phyloP scores from a whole-genome alignment of 805 yeast genomes.

The Kluyveromyces siamensis region DNA sequence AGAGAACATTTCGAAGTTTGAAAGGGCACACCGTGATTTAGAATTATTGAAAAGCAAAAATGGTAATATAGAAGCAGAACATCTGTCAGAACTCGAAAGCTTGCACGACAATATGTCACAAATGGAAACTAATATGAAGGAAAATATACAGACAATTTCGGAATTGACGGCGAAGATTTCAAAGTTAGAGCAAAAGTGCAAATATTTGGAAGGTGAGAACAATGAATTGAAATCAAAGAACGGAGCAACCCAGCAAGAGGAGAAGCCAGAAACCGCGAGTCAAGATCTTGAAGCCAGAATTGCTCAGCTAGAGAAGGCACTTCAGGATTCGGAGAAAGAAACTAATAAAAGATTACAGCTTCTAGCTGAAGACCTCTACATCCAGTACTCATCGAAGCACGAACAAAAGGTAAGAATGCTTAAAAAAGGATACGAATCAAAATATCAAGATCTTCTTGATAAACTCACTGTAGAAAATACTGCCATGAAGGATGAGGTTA shows the following conservation, averaged over 20 bases:
- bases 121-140: conserved; percentile 24
- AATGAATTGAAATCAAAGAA: conserved; percentile 10
- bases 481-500: conserved; percentile 41
- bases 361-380: conserved; percentile 60
- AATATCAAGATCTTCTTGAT: conserved; percentile 38
- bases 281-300: conserved; percentile 21
- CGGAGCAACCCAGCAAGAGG: background rate
- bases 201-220: conserved; percentile 13
- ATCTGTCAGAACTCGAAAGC: conserved; percentile 29
- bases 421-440: conserved; percentile 49
- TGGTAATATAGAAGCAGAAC: conserved; percentile 27
- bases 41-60: conserved; percentile 22
- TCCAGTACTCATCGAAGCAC: conserved; percentile 70
- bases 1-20: background rate
- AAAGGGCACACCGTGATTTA: conserved; percentile 14
- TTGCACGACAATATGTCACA: conserved; percentile 29
- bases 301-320: conserved; percentile 28
- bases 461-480: conserved; percentile 36
- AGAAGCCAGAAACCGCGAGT: conserved; percentile 6
- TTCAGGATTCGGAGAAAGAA: conserved; percentile 34
- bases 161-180: conserved; percentile 22
- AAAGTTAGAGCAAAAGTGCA: conserved; percentile 16
- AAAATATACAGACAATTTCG: conserved; percentile 21
- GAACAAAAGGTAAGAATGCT: conserved; percentile 58
- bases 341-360: conserved; percentile 48